Evolutionary conservation across 139 green algal species (phyloP), one percentile per base, ranked within the genome.

Genomic region (Chlamydomonas sp.): DNA sequence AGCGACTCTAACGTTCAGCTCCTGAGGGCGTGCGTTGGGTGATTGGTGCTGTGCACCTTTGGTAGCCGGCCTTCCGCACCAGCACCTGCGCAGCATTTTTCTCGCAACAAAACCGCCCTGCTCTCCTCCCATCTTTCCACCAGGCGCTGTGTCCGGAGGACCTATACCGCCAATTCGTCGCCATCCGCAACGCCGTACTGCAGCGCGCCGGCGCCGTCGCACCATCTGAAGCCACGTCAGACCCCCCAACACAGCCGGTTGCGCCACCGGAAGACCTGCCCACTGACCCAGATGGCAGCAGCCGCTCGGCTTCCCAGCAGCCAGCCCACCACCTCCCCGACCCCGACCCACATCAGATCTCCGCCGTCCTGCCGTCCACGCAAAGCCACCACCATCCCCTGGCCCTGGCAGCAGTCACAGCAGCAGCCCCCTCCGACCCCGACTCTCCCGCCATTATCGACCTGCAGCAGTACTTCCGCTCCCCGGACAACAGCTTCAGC

Each of bases 161-260:
- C 0, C 82, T 86, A 17, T 86, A 80, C 83, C 72, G 62, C 3
- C 83, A 80, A 62, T 87, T 87, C 31, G 49, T 87, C 8, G 49
- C 61, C 31, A 87, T 87, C 61, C 83, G 83, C 31, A 73, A 87
- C 31, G 83, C 83, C 15, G 71, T 80, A 18, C 72, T 80, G 8
- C 83, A 31, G 0, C 66, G 64, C 15, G 59, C 18, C 0, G 17
- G 16, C 77, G 17, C 10, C 69, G 49, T 49, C 74, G 74, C 74
- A 78, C 74, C 74, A 2, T 9, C 64, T 12, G 9, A 9, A 69
- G 8, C 74, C 74, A 12, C 57, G 20, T 6, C 57, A 63, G 49
- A 49, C 5, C 49, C 74, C 18, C 31, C 74, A n/a, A 2, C 74
- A 3, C 74, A 18, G 72, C 3, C 72, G 5, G 72, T 12, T 4